Base-by-base conservation (phyloP, 2,329 filamentous ascomycete genomes). In the Colletotrichum lini region DNA sequence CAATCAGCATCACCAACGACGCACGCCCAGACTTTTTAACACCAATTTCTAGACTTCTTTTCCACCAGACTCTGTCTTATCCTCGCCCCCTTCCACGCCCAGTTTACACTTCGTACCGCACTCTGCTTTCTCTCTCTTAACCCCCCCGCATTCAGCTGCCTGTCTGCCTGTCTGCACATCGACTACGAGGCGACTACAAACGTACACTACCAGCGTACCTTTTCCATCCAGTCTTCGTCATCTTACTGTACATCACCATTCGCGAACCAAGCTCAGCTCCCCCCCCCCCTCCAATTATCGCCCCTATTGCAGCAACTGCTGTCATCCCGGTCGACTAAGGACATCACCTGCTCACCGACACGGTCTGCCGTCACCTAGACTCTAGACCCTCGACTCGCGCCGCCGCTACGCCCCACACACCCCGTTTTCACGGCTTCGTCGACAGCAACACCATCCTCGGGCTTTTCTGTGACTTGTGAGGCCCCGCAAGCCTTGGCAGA, bases 401-500 rank as follows among this genome's bases (percentile, higher is more conserved):
- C 54, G 60, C 45, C 15, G 62, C 63, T 38, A 53, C 68, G 64
- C 57, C 30, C 30, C 68, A 71, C 68, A 68, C 44, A 38, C 49
- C 60, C n/a, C 56, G 56, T 59, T 44, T 54, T 16, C 49, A 21
- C 47, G 60, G 38, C 60, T 63, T 63, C 21, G 57, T 47, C 63
- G 45, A 70, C 57, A 62, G 18, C 65, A 60, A 70, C 58, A 71
- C 58, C 58, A 71, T 63, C 65, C 50, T 67, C 52, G 58, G 64
- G 35, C 50, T 47, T 58, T 58, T 52, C 64, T 58, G 64, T 57
- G 57, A 57, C 68, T 62, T 71, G 68, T 71, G 68, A 71, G 52
- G 63, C 57, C 52, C 68, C 44, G 57, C 52, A 66, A 58, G 57
- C 26, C 68, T 71, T 71, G 68, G 68, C 68, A 50, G 45, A 68